Percentiles rank a stretch among this genome's conserved stretches.
Conservation (phyloP, 192 early-diverging fungal genomes). For the Linnemannia elongata region DNA sequence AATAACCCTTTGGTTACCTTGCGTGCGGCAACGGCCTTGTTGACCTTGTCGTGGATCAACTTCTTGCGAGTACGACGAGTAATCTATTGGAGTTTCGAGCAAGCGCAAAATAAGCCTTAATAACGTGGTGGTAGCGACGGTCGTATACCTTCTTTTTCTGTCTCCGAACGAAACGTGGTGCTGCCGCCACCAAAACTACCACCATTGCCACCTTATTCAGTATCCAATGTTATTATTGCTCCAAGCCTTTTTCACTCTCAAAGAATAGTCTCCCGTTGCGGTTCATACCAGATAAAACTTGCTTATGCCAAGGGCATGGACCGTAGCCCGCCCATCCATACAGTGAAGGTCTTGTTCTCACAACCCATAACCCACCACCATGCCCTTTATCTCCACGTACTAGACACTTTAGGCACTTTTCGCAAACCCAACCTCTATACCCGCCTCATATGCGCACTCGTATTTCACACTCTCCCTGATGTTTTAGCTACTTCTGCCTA, state of each 20-base stretch:
- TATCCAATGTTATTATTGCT: too few relatives aligned
- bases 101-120: not conserved
- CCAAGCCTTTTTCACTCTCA: too few relatives aligned
- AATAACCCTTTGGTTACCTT: constrained; percentile 62
- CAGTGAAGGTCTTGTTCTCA: not conserved
- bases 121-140: not conserved
- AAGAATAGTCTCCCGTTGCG: too few relatives aligned
- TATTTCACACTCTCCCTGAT: too few relatives aligned
- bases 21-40: constrained; percentile 89
- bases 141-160: not conserved
- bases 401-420: too few relatives aligned
- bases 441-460: too few relatives aligned
- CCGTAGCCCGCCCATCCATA: not conserved
- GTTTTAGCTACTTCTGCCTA: not conserved
- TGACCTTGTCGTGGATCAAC: constrained; percentile 80
- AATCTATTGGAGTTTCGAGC: constrained; percentile 53
- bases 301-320: not conserved
- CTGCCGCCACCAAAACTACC: not conserved
- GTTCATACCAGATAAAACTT: not conserved
- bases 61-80: constrained; percentile 83
- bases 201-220: too few relatives aligned
- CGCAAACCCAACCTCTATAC: too few relatives aligned
- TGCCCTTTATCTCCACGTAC: not conserved
- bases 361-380: not conserved
- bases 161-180: not conserved